Conservation (phyloP, 2,329 filamentous ascomycete species). For the Fusarium stilboides region DNA sequence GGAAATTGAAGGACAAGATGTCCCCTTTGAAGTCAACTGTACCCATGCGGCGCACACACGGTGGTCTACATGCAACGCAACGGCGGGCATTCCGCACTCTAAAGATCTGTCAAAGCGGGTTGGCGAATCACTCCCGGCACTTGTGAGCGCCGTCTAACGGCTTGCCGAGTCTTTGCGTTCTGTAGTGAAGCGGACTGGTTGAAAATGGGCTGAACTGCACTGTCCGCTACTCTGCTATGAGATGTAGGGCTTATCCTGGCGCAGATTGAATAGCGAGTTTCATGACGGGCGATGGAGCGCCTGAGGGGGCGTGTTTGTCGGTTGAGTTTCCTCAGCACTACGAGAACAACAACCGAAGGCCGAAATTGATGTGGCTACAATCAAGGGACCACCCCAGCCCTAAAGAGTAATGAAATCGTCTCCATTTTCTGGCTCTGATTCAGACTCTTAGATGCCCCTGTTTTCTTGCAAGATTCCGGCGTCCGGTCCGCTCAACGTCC, state of each 20-base stretch:
- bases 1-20: slow-evolving; percentile 26
- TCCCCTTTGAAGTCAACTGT: slow-evolving; percentile 21
- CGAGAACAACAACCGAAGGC: slow-evolving; percentile 9
- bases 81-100: neutral
- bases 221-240: slow-evolving; percentile 10
- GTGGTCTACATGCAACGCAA: slow-evolving; percentile 1
- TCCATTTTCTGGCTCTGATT: slow-evolving; percentile 3
- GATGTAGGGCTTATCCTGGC: slow-evolving; percentile 39
- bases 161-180: slow-evolving; percentile 28
- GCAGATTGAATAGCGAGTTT: slow-evolving; percentile 41
- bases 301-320: slow-evolving; percentile 26
- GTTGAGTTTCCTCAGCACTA: slow-evolving; percentile 9
- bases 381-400: slow-evolving; percentile 4
- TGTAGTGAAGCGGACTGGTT: slow-evolving; percentile 20
- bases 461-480: slow-evolving; percentile 1
- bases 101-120: slow-evolving; percentile 15
- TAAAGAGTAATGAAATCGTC: slow-evolving; percentile 18
- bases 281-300: slow-evolving; percentile 21
- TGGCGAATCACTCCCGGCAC: slow-evolving; percentile 29
- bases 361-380: slow-evolving; percentile 7
- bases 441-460: slow-evolving; percentile 3
- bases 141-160: slow-evolving; percentile 36
- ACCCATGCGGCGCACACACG: slow-evolving; percentile 1
- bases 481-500: slow-evolving; percentile 10
- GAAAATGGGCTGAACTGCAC: slow-evolving; percentile 2